A percentile compares a stretch with the other conserved stretches of the same genome.
Evolutionary conservation across 2,329 filamentous ascomycete species (phyloP).

Genomic region (Colletotrichum scovillei): DNA sequence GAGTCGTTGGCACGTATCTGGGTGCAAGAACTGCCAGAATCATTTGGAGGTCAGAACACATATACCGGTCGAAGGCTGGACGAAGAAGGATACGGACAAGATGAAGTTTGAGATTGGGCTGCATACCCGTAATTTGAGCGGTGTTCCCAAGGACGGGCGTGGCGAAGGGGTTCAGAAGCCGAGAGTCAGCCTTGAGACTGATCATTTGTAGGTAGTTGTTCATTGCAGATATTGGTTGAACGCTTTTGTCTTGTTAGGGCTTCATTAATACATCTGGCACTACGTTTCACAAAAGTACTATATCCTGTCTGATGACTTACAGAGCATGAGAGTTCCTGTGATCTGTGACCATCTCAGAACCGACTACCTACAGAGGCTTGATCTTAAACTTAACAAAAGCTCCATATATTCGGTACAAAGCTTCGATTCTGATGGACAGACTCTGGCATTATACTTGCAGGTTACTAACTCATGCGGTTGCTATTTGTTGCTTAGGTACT

Average conservation of each 20-base stretch:
- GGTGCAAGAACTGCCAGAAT: conserved; percentile 41
- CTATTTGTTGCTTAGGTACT: no score
- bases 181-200: conserved; percentile 37
- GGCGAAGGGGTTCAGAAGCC: not conserved
- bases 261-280: not conserved
- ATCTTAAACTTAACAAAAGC: no score
- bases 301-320: no score
- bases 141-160: not conserved
- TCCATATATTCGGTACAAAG: no score
- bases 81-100: not conserved
- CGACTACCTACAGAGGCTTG: no score
- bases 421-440: no score
- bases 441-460: no score
- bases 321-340: no score
- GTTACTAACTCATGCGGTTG: no score
- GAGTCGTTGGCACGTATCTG: conserved; percentile 40
- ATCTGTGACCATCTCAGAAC: no score
- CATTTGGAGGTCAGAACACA: conserved; percentile 35
- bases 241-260: not conserved
- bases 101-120: not conserved
- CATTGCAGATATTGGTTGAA: not conserved
- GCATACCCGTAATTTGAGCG: not conserved
- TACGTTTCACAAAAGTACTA: no score
- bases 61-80: conserved; percentile 20
- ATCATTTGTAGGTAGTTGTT: not conserved